Evolutionary conservation across 2,329 filamentous ascomycete species (phyloP).

Genomic region (Colletotrichum zoysiae): DNA sequence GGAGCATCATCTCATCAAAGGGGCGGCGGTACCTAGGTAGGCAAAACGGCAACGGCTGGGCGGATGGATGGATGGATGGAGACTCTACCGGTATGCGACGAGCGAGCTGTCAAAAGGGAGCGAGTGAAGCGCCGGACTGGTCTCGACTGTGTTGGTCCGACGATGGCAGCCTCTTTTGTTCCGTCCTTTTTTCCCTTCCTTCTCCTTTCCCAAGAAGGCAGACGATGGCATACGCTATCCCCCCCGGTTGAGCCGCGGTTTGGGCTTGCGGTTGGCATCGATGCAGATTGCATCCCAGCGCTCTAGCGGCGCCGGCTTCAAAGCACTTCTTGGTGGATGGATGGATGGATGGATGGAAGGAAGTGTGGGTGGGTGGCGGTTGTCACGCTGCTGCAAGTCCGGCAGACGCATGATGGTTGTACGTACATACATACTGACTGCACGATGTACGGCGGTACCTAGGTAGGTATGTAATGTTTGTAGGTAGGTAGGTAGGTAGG

Average conservation of each 20-base stretch:
- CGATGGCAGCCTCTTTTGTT: constrained; percentile 25
- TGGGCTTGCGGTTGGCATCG: constrained; percentile 22
- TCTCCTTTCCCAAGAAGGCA: constrained; percentile 14
- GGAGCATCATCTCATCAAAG: constrained; percentile 11
- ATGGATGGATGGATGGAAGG: too few relatives aligned
- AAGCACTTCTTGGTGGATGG: constrained; percentile 20
- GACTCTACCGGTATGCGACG: not conserved
- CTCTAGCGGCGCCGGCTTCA: constrained; percentile 20
- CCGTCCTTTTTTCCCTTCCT: constrained; percentile 19
- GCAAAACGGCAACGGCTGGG: not conserved
- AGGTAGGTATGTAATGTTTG: too few relatives aligned
- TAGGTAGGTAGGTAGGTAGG: too few relatives aligned
- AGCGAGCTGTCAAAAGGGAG: constrained; percentile 33
- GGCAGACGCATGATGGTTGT: not conserved
- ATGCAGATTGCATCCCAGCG: constrained; percentile 15
- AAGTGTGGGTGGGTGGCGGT: constrained; percentile 3
- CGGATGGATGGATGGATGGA: too few relatives aligned
- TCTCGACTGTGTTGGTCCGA: constrained; percentile 37
- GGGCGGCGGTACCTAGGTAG: not conserved
- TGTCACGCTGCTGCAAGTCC: constrained; percentile 11
- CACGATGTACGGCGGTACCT: too few relatives aligned
- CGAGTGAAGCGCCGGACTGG: constrained; percentile 34
- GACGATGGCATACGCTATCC: constrained; percentile 5
- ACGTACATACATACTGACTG: not conserved
- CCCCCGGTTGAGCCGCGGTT: constrained; percentile 13